These are phyloP conservation scores for Trichoderma sp. DNA, from an alignment of 2,329 filamentous ascomycete species.

Conservation along the genomic window DNA sequence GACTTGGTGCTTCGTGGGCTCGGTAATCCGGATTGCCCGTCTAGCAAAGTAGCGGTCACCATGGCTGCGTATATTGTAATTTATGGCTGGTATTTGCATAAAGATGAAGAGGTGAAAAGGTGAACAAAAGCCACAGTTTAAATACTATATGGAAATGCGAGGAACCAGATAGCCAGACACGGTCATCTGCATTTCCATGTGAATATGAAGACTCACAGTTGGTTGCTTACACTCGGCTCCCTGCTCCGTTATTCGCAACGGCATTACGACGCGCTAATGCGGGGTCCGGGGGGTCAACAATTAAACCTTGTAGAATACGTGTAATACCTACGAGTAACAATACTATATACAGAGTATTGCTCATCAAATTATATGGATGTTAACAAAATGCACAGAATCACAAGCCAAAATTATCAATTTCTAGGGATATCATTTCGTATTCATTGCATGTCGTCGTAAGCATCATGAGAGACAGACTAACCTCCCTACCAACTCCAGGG, in stretches of 20 bases:
- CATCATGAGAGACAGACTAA: slow-evolving; percentile 28
- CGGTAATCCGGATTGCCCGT: slow-evolving; percentile 54
- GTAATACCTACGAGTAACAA: background rate
- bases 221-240: background rate
- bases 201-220: background rate
- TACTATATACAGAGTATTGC: background rate
- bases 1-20: slow-evolving; percentile 59
- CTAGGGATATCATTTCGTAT: slow-evolving; percentile 26
- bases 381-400: background rate
- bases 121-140: background rate
- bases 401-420: background rate
- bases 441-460: slow-evolving; percentile 33
- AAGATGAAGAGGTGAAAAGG: background rate
- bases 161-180: background rate
- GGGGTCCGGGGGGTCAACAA: background rate
- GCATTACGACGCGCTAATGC: background rate
- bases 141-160: background rate
- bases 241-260: background rate
- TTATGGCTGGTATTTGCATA: background rate
- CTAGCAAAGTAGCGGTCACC: slow-evolving; percentile 30
- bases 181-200: background rate
- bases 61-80: slow-evolving; percentile 26
- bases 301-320: too few species aligned
- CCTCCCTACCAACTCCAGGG: slow-evolving; percentile 22
- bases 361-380: background rate